Conservation (phyloP, 345 rosid species). For the Theobroma cacao region DNA sequence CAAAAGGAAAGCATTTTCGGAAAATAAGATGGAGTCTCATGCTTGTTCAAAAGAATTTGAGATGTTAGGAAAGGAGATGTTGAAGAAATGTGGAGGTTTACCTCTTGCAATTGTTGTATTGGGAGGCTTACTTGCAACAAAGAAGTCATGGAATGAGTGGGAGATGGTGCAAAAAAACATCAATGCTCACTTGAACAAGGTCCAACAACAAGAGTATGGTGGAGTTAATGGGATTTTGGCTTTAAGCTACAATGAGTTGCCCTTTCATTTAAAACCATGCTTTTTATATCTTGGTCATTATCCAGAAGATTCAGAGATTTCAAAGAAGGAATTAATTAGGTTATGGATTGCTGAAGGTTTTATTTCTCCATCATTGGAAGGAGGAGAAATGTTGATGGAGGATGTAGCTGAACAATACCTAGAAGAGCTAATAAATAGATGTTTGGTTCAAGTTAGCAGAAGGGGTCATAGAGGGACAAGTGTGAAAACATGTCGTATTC, state of each 20-base stretch:
- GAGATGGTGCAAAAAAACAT: background rate
- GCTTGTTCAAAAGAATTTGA: background rate
- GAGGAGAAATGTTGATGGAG: conserved; percentile 9
- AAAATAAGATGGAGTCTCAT: background rate
- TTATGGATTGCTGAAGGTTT: conserved; percentile 25
- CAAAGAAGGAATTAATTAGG: background rate
- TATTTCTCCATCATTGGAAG: background rate
- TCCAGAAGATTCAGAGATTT: conserved; percentile 18
- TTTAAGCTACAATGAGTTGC: conserved; percentile 17
- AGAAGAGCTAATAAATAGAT: conserved; percentile 17
- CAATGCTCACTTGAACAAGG: background rate
- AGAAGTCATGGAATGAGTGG: background rate
- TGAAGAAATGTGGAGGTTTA: conserved; percentile 8
- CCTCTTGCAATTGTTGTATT: conserved; percentile 19
- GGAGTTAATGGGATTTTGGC: conserved; percentile 15
- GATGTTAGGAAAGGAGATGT: conserved; percentile 4
- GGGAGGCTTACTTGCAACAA: background rate
- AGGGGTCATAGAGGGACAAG: no score
- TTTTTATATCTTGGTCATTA: conserved; percentile 23
- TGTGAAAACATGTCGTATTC: no score
- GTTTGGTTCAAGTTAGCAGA: conserved; percentile 11
- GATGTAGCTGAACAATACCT: conserved; percentile 26
- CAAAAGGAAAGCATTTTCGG: conserved; percentile 18
- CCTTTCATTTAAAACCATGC: conserved; percentile 29
- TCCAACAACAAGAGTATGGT: background rate